Evolutionary conservation across 768 basidiomycete genomes (phyloP), one percentile per base, ranked within the genome.

Genomic region (Coprinopsis cinerea): DNA sequence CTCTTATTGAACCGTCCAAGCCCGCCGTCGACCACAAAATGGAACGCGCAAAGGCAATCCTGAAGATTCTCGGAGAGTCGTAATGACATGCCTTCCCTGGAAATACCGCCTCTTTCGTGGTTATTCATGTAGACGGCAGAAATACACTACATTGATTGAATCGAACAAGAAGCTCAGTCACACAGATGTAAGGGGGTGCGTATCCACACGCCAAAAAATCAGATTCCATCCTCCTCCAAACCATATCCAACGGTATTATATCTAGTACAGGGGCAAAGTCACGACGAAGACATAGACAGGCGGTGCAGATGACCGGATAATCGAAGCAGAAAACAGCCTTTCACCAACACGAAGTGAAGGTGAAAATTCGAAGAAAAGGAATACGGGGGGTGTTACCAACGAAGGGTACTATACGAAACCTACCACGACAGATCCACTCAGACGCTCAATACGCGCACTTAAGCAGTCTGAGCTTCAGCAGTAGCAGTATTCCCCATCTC

Each of bases 151-250:
- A 39, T 39, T 17, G 7, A n/a, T n/a, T n/a, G n/a, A n/a, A n/a
- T n/a, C n/a, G n/a, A n/a, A n/a, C 11, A 39, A 39, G 23, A 11
- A 26, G 17, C 5, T 26, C 41, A 43, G 22, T 7, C 18, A 25
- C 4, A 25, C 22, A 25, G 18, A 6, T 24, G 32, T 28, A 11
- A 40, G 24, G 37, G 37, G 47, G 24, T 48, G 48, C 40, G 48
- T 49, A 49, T 49, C 48, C 48, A 43, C 48, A 49, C 48, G 48
- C 48, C 48, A 32, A 35, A 49, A 32, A 30, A 6, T 44, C 27
- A 36, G 1, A 28, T 49, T 43, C 35, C 26, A n/a, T 24, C 18
- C n/a, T n/a, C n/a, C n/a, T n/a, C n/a, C n/a, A n/a, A 22, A 30
- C 6, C 48, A 49, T 4, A 6, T 44, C 27, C 25, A 4, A 9